Evolutionary conservation across 352 stramenopile genomes (phyloP).

Genomic region (Thalassiosira sp.): DNA sequence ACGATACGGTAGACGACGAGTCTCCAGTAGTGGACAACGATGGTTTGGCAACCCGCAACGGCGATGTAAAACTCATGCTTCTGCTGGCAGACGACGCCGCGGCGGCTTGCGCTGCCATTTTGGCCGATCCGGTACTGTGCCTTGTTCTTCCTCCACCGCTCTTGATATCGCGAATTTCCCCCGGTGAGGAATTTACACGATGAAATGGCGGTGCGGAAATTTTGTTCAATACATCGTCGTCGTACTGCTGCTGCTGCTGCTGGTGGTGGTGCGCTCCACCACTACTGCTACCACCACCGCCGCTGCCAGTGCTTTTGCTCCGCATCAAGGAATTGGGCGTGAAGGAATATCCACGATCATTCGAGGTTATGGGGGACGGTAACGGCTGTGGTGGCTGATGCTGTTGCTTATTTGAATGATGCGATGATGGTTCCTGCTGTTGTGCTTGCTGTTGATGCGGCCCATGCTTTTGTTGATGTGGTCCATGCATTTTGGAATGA

Average conservation of each 20-base stretch:
- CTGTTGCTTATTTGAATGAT: neutral
- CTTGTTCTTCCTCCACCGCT: neutral
- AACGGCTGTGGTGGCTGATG: neutral
- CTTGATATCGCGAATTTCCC: constrained; percentile 2
- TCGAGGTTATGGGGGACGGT: constrained; percentile 14
- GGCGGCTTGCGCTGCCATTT: neutral
- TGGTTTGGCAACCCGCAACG: too few relatives aligned
- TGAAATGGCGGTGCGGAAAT: neutral
- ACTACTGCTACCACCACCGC: neutral
- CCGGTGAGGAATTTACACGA: constrained; percentile 3
- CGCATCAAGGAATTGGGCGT: neutral
- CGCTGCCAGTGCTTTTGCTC: neutral
- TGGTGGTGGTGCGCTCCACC: neutral
- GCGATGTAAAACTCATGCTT: too few relatives aligned
- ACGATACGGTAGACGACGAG: too few relatives aligned
- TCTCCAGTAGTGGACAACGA: too few relatives aligned
- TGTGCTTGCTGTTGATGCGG: too few relatives aligned
- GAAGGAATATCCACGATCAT: constrained; percentile 19
- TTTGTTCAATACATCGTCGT: neutral
- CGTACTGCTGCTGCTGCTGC: neutral
- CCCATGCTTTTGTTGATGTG: too few relatives aligned
- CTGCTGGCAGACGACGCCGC: neutral
- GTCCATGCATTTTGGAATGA: too few relatives aligned
- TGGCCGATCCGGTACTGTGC: too few relatives aligned
- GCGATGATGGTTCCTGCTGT: too few relatives aligned